Evolutionary conservation across 169 alveolate genomes (phyloP), one percentile per base, ranked within the genome.

Genomic region (Amoebophrya sp.): DNA sequence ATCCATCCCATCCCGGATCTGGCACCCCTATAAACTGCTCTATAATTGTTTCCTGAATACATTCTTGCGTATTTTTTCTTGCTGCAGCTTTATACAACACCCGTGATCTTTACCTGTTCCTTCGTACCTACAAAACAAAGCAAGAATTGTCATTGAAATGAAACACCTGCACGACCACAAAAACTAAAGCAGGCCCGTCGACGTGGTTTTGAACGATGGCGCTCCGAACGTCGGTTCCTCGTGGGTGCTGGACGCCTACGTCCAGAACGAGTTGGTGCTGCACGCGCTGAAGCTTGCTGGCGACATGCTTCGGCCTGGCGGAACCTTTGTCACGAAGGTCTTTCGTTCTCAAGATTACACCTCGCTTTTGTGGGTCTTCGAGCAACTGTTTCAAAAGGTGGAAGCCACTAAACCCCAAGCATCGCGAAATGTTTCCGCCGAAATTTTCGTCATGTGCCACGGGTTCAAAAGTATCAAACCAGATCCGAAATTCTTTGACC

Each of bases 141-240:
- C n/a, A n/a, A n/a, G n/a, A n/a, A n/a, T n/a, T n/a, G n/a, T n/a
- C n/a, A n/a, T n/a, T n/a, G n/a, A n/a, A n/a, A n/a, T n/a, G n/a
- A n/a, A n/a, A n/a, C n/a, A n/a, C n/a, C n/a, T n/a, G n/a, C n/a
- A n/a, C n/a, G n/a, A n/a, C n/a, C n/a, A n/a, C n/a, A n/a, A n/a
- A n/a, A n/a, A n/a, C n/a, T n/a, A n/a, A n/a, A n/a, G n/a, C 93
- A 96, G 95, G 98, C 97, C 89, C 95, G 95, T 83, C 38, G 99
- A 98, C 95, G 99, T 98, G 26, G 99, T 99, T 18, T 96, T 99
- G 18, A 99, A 99, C 94, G 99, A 99, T 95, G 99, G 99, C 26
- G 99, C 99, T 33, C 99, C 99, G 26, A 99, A 99, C 95, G 99
- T 99, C 93, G 99, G 99, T 83, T 97, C 99, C 3, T 97, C 97